Base-by-base conservation (phyloP, 495 filamentous ascomycete species). In the Penicillium pancosmium region DNA sequence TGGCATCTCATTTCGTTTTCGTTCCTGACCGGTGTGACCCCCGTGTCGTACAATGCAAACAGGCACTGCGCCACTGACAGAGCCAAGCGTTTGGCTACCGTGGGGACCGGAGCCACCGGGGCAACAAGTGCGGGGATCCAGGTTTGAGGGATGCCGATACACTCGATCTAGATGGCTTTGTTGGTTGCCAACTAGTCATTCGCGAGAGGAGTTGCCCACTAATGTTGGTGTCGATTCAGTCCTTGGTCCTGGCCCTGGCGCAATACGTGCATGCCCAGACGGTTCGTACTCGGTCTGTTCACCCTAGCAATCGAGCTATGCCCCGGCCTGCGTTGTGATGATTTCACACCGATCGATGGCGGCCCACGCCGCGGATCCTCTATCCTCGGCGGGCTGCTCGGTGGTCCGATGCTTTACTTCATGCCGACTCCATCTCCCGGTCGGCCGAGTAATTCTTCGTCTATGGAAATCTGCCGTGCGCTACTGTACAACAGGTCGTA, bases 81-180 rank as follows among this genome's bases (percentile, higher is more conserved):
- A 44, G 41, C 41, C 41, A 44, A 44, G 16, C 16, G 41, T 44
- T 27, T 27, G 21, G 19, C 46, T 25, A 23, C 46, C 46, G 19
- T 27, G 54, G 59, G 47, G 46, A 61, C 44, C 47, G 55, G 53
- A 46, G 27, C 23, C 38, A 47, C 23, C 50, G 51, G 57, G 57
- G 44, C 25, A 19, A 38, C 47, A 52, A 60, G 55, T 65, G 62
- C 62, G 62, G 62, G 51, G 51, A 50, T 61, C 57, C 62, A 55
- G 53, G 43, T 44, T 50, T 56, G 11, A 38, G 36, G 12, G 1
- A 38, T n/a, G 61, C 53, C 57, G 57, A 64, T 53, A 41, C 10
- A 50, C 50, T 44, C 27, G 27, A 31, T 31, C 57, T 43, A 53
- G 46, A 48, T 44, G 36, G 12, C 11, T 5, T 13, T n/a, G 12